phyloP scores from a whole-genome alignment of 148 eudicot genomes.

The Fagopyrum homotropicum region DNA sequence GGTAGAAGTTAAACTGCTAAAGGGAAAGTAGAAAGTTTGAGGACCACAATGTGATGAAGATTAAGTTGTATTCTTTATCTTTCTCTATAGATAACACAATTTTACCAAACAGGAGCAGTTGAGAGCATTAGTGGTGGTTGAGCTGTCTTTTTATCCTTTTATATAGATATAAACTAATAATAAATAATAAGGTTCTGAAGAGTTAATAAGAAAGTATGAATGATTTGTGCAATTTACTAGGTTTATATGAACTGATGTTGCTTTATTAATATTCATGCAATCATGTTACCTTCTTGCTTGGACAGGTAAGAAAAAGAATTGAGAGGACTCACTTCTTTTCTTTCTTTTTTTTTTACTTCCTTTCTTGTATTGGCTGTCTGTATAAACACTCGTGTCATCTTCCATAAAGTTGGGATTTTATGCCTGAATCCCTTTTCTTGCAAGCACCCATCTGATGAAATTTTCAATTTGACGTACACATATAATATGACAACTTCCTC shows the following conservation, averaged over 20 bases:
- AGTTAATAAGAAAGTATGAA: no score
- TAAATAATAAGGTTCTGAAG: no score
- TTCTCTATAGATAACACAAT: conserved; percentile 1
- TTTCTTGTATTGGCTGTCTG: neutral
- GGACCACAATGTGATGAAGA: conserved; percentile 3
- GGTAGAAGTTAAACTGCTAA: neutral
- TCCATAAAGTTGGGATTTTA: neutral
- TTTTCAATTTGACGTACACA: no score
- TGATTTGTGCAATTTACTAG: no score
- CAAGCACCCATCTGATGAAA: neutral
- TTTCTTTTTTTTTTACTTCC: no score
- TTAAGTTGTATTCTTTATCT: neutral
- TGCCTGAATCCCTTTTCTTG: neutral
- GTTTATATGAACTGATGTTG: no score
- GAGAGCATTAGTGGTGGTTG: neutral
- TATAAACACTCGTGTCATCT: conserved; percentile 8
- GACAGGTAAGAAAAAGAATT: neutral
- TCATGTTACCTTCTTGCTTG: conserved; percentile 7
- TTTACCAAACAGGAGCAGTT: conserved; percentile 11
- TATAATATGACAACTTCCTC: no score
- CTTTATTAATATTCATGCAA: conserved; percentile 5
- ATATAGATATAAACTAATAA: neutral
- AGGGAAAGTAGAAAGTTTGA: neutral
- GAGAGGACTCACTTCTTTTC: neutral
- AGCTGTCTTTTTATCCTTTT: neutral